These are phyloP conservation scores for Fabrea salina DNA, from an alignment of 169 alveolate species.

Conservation along the genomic window DNA sequence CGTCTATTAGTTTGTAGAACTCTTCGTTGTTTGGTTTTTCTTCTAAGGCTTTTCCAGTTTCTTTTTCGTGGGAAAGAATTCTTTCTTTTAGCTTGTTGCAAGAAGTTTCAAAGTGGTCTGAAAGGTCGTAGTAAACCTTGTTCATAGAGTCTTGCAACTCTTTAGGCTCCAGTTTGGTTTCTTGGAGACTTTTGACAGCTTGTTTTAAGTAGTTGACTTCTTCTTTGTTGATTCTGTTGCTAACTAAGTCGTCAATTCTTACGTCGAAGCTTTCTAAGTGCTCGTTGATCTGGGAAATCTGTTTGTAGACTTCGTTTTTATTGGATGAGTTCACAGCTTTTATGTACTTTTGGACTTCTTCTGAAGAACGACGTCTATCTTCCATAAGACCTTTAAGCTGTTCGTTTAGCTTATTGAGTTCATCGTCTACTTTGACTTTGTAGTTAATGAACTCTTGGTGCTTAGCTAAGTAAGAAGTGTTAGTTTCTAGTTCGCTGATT, in stretches of 20 bases:
- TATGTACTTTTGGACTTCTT: neutral
- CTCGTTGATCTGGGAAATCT: neutral
- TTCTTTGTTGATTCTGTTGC: constrained; percentile 20
- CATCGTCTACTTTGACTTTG: neutral
- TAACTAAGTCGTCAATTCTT: neutral
- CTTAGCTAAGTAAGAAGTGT: neutral
- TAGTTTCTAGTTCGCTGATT: neutral
- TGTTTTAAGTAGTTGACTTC: constrained; percentile 30
- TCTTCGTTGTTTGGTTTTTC: constrained; percentile 37
- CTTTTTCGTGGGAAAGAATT: too few species aligned
- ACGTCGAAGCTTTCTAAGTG: neutral
- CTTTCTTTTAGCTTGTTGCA: too few species aligned
- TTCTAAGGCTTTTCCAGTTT: neutral
- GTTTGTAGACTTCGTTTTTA: constrained; percentile 6
- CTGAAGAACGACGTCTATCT: neutral
- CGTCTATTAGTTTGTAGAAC: constrained; percentile 6
- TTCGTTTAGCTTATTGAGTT: neutral
- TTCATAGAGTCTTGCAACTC: constrained; percentile 31
- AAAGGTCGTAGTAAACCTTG: neutral
- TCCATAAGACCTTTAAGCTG: neutral
- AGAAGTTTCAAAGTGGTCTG: too few species aligned
- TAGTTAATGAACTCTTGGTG: neutral
- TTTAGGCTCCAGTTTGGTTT: constrained; percentile 40
- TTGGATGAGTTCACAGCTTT: neutral
- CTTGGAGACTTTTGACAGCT: constrained; percentile 13